Conservation (phyloP, 208 protist genomes). For the Leishmania major region DNA sequence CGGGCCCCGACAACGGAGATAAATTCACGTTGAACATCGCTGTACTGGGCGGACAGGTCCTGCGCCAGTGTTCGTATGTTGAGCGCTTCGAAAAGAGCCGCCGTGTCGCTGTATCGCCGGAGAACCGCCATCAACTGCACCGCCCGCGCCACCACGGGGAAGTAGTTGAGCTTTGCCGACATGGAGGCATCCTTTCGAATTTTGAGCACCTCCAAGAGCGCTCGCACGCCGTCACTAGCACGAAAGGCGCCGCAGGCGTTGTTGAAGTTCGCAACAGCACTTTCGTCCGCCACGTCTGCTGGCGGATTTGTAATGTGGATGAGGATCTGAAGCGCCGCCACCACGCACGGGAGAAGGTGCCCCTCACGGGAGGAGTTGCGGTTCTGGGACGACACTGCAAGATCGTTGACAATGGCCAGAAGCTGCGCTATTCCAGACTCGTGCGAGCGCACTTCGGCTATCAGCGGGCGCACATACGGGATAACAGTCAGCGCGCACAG, state of each 20-base stretch:
- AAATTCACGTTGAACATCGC: conserved; percentile 80
- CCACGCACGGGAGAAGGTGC: conserved; percentile 74
- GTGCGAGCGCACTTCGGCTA: conserved; percentile 61
- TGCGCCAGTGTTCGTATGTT: conserved; percentile 69
- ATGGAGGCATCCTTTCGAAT: conserved; percentile 69
- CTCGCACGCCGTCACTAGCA: conserved; percentile 74
- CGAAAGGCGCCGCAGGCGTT: conserved; percentile 70
- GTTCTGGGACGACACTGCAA: conserved; percentile 62
- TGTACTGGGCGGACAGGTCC: conserved; percentile 70
- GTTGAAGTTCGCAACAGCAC: conserved; percentile 68
- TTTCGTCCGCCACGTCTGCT: conserved; percentile 64
- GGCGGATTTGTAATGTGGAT: conserved; percentile 74
- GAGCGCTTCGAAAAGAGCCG: conserved; percentile 78
- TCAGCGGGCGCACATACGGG: conserved; percentile 70
- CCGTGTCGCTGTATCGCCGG: conserved; percentile 74
- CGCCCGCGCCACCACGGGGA: conserved; percentile 82
- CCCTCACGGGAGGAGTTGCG: conserved; percentile 65
- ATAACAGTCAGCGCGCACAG: conserved; percentile 77
- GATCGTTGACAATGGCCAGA: conserved; percentile 74
- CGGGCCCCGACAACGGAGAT: conserved; percentile 68
- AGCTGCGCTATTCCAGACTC: conserved; percentile 82
- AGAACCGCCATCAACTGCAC: conserved; percentile 83
- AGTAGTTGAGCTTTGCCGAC: conserved; percentile 78
- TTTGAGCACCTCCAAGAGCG: conserved; percentile 75
- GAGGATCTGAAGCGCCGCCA: conserved; percentile 75